A percentile compares a stretch with the other conserved stretches of the same genome.
Evolutionary conservation across 1,284 basidiomycete species (phyloP).

Genomic region (Ustilago sp.): DNA sequence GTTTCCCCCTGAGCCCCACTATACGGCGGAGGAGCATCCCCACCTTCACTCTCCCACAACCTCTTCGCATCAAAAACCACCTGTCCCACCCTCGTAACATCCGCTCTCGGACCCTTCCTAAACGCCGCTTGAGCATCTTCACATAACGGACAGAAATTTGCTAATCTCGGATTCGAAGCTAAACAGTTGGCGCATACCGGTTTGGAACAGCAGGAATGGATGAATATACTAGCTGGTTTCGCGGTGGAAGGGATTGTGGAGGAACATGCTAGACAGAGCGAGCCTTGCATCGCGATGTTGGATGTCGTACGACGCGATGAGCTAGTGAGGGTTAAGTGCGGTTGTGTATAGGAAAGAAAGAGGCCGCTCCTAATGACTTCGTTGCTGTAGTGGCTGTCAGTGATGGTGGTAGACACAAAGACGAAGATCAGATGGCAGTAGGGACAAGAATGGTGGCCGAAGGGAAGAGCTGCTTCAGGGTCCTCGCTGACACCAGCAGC

Average conservation of each 20-base stretch:
- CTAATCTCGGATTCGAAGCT: constrained; percentile 29
- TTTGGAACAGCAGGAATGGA: constrained; percentile 47
- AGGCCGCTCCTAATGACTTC: too few relatives aligned
- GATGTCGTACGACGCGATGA: not conserved
- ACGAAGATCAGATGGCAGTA: not conserved
- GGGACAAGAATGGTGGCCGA: not conserved
- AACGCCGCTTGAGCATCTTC: constrained; percentile 49
- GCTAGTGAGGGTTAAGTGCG: too few relatives aligned
- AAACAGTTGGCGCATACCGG: constrained; percentile 42
- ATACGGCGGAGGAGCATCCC: constrained; percentile 31
- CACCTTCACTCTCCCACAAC: constrained; percentile 4
- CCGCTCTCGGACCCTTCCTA: constrained; percentile 43
- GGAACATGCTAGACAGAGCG: constrained; percentile 42
- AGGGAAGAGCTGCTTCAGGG: not conserved
- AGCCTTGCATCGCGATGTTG: constrained; percentile 10
- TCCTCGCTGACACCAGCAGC: constrained; percentile 7
- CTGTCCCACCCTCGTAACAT: constrained; percentile 48
- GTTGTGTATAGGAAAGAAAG: too few relatives aligned
- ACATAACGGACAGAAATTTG: constrained; percentile 55
- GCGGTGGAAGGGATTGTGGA: constrained; percentile 29
- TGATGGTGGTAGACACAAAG: not conserved
- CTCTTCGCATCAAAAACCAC: constrained; percentile 42
- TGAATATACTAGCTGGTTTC: constrained; percentile 27
- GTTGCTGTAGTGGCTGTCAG: too few relatives aligned
- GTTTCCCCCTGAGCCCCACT: constrained; percentile 1